These are phyloP conservation scores for Plantago major DNA, from an alignment of 257 asterid species.

Conservation along the genomic window DNA sequence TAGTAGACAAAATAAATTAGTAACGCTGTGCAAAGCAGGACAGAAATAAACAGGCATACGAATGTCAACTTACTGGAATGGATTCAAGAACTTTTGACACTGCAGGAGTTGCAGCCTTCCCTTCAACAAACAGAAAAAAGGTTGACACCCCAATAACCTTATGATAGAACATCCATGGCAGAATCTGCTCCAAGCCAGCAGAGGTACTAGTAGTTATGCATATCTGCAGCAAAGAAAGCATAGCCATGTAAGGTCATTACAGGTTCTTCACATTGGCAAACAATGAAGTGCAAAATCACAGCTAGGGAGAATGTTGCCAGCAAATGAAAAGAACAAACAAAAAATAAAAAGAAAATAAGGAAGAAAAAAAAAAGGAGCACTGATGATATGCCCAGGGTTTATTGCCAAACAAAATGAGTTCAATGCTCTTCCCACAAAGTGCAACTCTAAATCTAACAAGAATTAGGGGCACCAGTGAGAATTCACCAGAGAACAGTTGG, in stretches of 20 bases:
- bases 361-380: not conserved
- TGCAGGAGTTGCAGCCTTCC: constrained; percentile 73
- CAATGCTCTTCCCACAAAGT: not conserved
- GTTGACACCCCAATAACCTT: constrained; percentile 72
- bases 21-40: not conserved
- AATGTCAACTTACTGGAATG: constrained; percentile 55
- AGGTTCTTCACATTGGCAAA: not conserved
- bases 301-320: constrained; percentile 9
- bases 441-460: constrained; percentile 1
- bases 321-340: constrained; percentile 12
- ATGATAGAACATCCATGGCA: constrained; percentile 87
- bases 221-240: constrained; percentile 38
- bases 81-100: constrained; percentile 74
- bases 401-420: not conserved
- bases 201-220: constrained; percentile 77
- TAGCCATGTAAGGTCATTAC: constrained; percentile 4
- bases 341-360: constrained; percentile 9
- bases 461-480: too few relatives aligned
- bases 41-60: constrained; percentile 8
- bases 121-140: constrained; percentile 76
- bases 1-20: constrained; percentile 3
- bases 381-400: not conserved
- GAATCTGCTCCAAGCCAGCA: constrained; percentile 74
- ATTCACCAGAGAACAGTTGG: too few relatives aligned
- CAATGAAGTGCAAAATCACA: not conserved